Evolutionary conservation across 495 filamentous ascomycete genomes (phyloP).

Genomic region (Cairneyella variabilis): DNA sequence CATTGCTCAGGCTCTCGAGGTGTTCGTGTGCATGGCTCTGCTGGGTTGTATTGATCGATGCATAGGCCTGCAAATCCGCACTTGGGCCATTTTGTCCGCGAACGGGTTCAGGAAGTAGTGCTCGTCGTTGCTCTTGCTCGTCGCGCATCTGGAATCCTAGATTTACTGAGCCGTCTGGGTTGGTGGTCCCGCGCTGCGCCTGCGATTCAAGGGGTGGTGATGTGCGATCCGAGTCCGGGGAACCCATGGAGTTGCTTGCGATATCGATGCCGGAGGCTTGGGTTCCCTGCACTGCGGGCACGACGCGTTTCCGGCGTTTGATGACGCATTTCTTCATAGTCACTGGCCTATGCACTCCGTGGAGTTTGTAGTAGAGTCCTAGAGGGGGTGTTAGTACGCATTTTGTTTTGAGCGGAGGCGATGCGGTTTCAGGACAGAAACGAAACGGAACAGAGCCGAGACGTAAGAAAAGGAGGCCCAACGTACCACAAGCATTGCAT

Average conservation of each 20-base stretch:
- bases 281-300: conserved; percentile 66
- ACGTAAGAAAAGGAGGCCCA: background rate
- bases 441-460: too few species aligned
- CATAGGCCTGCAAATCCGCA: conserved; percentile 40
- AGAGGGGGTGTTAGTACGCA: conserved; percentile 1
- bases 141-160: conserved; percentile 53
- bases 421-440: background rate
- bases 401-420: background rate
- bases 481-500: conserved; percentile 96
- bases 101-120: conserved; percentile 44
- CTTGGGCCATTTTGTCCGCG: conserved; percentile 33
- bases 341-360: conserved; percentile 86
- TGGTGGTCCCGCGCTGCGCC: conserved; percentile 39
- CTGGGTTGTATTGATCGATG: conserved; percentile 25
- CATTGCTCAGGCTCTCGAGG: conserved; percentile 43
- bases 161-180: conserved; percentile 54
- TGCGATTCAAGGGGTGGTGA: conserved; percentile 36
- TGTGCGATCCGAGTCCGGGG: conserved; percentile 37
- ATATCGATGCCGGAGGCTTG: conserved; percentile 31
- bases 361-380: conserved; percentile 97
- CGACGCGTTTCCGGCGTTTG: conserved; percentile 92
- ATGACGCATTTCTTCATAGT: conserved; percentile 98
- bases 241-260: conserved; percentile 29
- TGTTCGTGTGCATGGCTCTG: conserved; percentile 31
- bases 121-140: conserved; percentile 30